These are phyloP conservation scores for Trichomonas tenax DNA, from an alignment of 208 protist genomes.

Conservation along the genomic window DNA sequence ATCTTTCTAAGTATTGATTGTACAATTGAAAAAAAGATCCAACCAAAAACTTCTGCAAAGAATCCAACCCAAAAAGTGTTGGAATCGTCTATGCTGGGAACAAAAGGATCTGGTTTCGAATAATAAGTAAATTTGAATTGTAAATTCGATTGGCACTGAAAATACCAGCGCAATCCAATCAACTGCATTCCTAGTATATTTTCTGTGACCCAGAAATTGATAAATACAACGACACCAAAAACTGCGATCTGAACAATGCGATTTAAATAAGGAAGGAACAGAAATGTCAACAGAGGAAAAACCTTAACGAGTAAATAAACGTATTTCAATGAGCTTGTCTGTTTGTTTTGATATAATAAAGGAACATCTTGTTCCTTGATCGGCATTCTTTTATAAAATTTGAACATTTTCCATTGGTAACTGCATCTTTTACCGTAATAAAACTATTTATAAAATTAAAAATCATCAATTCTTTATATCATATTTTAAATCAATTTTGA, in stretches of 20 bases:
- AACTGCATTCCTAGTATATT: not conserved
- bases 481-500: too few species aligned
- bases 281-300: not conserved
- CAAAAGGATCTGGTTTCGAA: constrained; percentile 21
- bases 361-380: too few species aligned
- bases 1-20: too few species aligned
- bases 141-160: not conserved
- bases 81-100: not conserved
- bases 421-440: too few species aligned
- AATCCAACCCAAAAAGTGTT: not conserved
- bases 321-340: not conserved
- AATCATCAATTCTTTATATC: too few species aligned
- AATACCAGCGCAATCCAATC: not conserved
- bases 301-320: not conserved
- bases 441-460: too few species aligned
- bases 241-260: not conserved
- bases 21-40: not conserved
- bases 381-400: too few species aligned
- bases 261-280: not conserved
- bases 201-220: not conserved
- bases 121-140: not conserved
- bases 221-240: not conserved
- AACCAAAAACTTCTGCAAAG: not conserved
- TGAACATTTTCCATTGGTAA: too few species aligned
- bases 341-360: not conserved